These are phyloP conservation scores for Mayamaea pseudoterrestris DNA, from an alignment of 108 stramenopile species.

Conservation along the genomic window DNA sequence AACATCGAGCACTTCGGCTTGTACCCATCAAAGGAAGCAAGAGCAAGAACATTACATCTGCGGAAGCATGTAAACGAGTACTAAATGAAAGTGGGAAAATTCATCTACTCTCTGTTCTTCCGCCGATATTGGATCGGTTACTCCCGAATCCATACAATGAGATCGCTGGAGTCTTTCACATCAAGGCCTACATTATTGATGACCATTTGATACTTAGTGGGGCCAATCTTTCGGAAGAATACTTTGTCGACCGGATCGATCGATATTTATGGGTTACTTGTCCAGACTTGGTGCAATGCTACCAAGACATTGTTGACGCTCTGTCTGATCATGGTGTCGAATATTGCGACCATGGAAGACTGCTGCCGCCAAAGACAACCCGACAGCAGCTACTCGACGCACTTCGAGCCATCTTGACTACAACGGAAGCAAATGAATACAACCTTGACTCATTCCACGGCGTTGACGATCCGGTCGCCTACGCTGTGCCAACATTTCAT, in stretches of 20 bases:
- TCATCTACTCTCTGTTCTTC: slow-evolving; percentile 50
- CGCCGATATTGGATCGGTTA: slow-evolving; percentile 19
- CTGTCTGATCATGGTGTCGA: slow-evolving; percentile 29
- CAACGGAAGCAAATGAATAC: not conserved
- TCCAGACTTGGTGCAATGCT: slow-evolving; percentile 66
- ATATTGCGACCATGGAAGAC: not conserved
- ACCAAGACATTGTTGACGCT: slow-evolving; percentile 42
- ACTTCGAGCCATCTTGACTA: not conserved
- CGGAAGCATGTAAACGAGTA: slow-evolving; percentile 14
- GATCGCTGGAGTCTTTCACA: slow-evolving; percentile 78
- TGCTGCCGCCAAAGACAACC: not conserved
- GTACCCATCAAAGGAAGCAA: slow-evolving; percentile 27
- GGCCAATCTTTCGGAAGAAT: slow-evolving; percentile 80
- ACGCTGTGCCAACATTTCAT: slow-evolving; percentile 57
- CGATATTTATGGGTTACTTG: slow-evolving; percentile 52
- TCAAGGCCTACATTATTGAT: slow-evolving; percentile 76
- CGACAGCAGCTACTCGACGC: not conserved
- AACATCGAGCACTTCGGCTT: slow-evolving; percentile 52
- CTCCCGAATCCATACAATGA: slow-evolving; percentile 72
- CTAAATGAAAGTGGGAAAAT: slow-evolving; percentile 7
- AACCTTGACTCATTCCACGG: too few relatives aligned
- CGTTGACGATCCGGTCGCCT: slow-evolving; percentile 16
- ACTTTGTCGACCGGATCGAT: slow-evolving; percentile 73
- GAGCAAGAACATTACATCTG: slow-evolving; percentile 27
- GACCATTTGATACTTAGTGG: slow-evolving; percentile 63